Percentiles rank a stretch among this genome's conserved stretches.
Evolutionary conservation across 441 rosid genomes (phyloP).

Genomic region (Syzygium syzygioides): DNA sequence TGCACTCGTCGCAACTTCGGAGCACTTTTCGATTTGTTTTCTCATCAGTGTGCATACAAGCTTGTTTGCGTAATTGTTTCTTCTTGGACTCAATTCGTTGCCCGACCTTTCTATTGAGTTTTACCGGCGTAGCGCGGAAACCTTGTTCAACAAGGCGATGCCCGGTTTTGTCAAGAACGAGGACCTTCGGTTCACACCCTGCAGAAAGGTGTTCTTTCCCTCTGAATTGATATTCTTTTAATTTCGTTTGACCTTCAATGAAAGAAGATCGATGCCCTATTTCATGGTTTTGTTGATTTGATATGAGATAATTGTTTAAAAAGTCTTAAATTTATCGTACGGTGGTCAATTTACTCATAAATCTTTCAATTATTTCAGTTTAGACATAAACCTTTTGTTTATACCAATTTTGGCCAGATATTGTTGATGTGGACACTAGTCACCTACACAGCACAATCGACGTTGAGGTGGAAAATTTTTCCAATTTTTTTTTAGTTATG

Average conservation of each 20-base stretch:
- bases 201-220: background rate
- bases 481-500: too few species aligned
- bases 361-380: too few species aligned
- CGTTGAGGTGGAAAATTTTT: too few species aligned
- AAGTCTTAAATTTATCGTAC: too few species aligned
- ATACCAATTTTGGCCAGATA: too few species aligned
- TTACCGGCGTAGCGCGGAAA: background rate
- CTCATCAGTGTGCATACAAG: background rate
- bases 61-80: background rate
- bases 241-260: background rate
- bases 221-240: background rate
- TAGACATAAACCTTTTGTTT: too few species aligned
- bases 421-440: accelerated
- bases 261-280: too few species aligned
- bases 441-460: too few species aligned
- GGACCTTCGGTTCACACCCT: background rate
- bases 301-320: too few species aligned
- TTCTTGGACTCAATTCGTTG: background rate
- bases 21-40: background rate
- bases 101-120: background rate
- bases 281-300: too few species aligned
- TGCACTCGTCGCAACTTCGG: background rate
- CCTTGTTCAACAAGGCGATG: background rate
- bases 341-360: too few species aligned
- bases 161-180: background rate